Evolutionary conservation across 2,329 filamentous ascomycete genomes (phyloP).

Genomic region (Xylaria sp.): DNA sequence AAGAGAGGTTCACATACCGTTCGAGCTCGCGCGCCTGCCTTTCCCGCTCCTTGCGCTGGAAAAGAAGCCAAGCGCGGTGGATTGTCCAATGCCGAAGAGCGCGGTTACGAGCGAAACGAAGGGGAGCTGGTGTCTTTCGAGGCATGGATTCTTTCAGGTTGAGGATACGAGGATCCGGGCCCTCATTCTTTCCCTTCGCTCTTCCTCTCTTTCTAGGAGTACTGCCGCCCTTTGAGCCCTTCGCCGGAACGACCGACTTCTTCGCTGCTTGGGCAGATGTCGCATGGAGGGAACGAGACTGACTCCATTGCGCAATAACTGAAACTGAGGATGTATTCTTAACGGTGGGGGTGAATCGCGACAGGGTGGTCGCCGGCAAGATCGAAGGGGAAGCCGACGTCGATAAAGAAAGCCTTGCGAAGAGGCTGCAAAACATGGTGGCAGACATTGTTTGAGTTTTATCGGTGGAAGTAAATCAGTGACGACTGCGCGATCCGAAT

Average conservation of each 20-base stretch:
- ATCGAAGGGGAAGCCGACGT: background rate
- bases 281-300: constrained; percentile 23
- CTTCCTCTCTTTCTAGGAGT: constrained; percentile 19
- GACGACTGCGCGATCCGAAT: too few relatives aligned
- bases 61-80: constrained; percentile 88
- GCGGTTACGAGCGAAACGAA: constrained; percentile 83
- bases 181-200: constrained; percentile 27
- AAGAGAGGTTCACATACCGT: constrained; percentile 36
- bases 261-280: constrained; percentile 10
- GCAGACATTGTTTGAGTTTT: constrained; percentile 19
- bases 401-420: constrained; percentile 22
- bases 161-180: constrained; percentile 40
- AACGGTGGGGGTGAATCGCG: too few relatives aligned
- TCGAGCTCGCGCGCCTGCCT: constrained; percentile 65
- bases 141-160: constrained; percentile 46
- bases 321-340: background rate
- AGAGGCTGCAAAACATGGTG: constrained; percentile 23
- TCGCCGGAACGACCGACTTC: constrained; percentile 9
- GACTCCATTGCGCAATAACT: constrained; percentile 3
- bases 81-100: constrained; percentile 97
- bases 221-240: constrained; percentile 8
- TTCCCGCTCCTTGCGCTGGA: constrained; percentile 62
- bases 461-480: background rate
- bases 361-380: background rate
- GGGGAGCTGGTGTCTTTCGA: constrained; percentile 55